Evolutionary conservation across 305 asterid genomes (phyloP).

Genomic region (Nicotiana rustica): DNA sequence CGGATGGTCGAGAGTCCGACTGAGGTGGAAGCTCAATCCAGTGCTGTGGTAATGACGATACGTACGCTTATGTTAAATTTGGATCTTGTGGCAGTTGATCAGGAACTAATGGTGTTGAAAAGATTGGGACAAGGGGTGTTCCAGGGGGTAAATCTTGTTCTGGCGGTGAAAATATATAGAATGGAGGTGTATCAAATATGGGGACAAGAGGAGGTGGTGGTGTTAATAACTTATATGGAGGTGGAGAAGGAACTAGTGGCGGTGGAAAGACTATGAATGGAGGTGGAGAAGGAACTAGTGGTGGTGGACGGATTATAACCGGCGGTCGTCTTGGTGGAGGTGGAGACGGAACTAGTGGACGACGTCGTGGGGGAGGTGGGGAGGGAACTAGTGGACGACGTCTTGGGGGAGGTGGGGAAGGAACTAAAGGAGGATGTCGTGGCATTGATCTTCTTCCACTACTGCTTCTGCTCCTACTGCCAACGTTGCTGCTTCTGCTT

Average conservation of each 20-base stretch:
- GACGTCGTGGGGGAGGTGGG: neutral
- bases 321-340: neutral
- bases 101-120: slow-evolving; percentile 25
- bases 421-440: neutral
- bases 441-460: neutral
- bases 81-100: neutral
- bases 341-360: neutral
- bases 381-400: neutral
- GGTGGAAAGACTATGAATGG: neutral
- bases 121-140: neutral
- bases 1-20: no score
- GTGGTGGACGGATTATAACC: neutral
- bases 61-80: neutral
- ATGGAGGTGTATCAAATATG: neutral
- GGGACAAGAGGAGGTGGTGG: slow-evolving; percentile 14
- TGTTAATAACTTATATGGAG: neutral
- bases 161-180: neutral
- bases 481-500: neutral
- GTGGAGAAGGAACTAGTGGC: neutral
- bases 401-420: neutral
- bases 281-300: neutral
- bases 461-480: neutral
- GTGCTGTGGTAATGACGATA: no score
- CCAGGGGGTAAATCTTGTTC: neutral
- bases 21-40: no score